Conservation (phyloP, 2,329 filamentous ascomycete species). For the Talaromyces sp. region DNA sequence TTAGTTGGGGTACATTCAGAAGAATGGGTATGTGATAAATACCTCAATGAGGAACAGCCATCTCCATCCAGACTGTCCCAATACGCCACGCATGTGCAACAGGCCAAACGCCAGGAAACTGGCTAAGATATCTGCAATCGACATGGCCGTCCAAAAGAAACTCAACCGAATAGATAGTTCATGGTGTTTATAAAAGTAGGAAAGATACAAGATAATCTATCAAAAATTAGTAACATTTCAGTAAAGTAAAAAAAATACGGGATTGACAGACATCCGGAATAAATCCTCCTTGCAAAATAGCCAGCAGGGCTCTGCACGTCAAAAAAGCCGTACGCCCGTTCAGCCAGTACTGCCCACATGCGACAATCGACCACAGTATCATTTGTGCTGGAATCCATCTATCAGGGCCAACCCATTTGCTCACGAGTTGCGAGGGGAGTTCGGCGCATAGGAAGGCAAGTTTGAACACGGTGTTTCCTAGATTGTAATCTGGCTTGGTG, state of each 20-base stretch:
- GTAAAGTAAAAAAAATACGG: slow-evolving; percentile 44
- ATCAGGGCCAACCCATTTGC: slow-evolving; percentile 53
- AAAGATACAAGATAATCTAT: neutral
- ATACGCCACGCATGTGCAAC: slow-evolving; percentile 4
- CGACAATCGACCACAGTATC: slow-evolving; percentile 30
- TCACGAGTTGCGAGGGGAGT: slow-evolving; percentile 56
- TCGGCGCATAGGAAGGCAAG: slow-evolving; percentile 49
- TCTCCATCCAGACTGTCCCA: slow-evolving; percentile 1
- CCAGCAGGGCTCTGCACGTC: slow-evolving; percentile 37
- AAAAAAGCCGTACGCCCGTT: slow-evolving; percentile 37
- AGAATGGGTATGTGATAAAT: neutral
- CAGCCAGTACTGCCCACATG: slow-evolving; percentile 38
- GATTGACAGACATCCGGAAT: slow-evolving; percentile 37
- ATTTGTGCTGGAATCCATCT: slow-evolving; percentile 30
- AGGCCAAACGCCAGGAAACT: slow-evolving; percentile 8
- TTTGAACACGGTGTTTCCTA: slow-evolving; percentile 50
- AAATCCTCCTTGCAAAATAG: slow-evolving; percentile 30
- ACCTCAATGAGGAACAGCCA: slow-evolving; percentile 8
- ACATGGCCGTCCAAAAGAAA: slow-evolving; percentile 7
- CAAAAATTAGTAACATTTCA: neutral
- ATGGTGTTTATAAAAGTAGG: slow-evolving; percentile 60
- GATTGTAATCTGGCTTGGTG: slow-evolving; percentile 38
- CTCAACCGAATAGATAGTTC: slow-evolving; percentile 51
- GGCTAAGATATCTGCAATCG: neutral
- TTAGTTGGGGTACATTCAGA: too few relatives aligned